phyloP scores from a whole-genome alignment of 2,329 filamentous ascomycete species.

The Bipolaris sorokiniana region DNA sequence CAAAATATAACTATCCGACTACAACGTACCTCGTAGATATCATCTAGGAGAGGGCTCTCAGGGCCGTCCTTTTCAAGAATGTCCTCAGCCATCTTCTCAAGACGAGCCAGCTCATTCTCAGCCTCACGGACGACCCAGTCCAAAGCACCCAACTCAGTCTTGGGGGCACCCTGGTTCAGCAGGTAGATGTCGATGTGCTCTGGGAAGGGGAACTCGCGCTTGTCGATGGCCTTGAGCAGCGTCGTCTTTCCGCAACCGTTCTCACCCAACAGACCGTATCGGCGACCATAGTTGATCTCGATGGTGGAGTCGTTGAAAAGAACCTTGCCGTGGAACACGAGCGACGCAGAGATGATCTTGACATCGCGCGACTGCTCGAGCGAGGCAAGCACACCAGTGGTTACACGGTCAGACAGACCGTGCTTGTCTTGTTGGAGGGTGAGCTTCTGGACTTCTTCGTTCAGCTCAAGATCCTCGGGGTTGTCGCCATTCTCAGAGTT shows the following conservation, averaged over 20 bases:
- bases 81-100: conserved; percentile 88
- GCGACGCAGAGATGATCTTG: conserved; percentile 90
- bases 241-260: conserved; percentile 99
- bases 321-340: conserved; percentile 98
- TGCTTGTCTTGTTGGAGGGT: conserved; percentile 94
- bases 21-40: conserved; percentile 86
- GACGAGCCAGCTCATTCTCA: conserved; percentile 85
- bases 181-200: conserved; percentile 98
- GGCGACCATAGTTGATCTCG: conserved; percentile 89
- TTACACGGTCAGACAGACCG: conserved; percentile 95
- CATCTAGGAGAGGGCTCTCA: conserved; percentile 86
- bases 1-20: too few relatives aligned
- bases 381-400: conserved; percentile 93
- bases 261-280: conserved; percentile 95
- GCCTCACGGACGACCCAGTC: conserved; percentile 98
- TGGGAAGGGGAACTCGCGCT: conserved; percentile 93
- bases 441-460: conserved; percentile 83
- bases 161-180: conserved; percentile 93
- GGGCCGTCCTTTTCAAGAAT: conserved; percentile 91
- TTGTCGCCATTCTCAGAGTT: conserved; percentile 74
- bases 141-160: conserved; percentile 84
- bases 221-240: conserved; percentile 91
- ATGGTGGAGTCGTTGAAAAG: conserved; percentile 92
- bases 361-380: conserved; percentile 86
- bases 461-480: conserved; percentile 68